Evolutionary conservation across 495 filamentous ascomycete genomes (phyloP), one percentile per base, ranked within the genome.

Genomic region (Aspergillus coremiiformis): DNA sequence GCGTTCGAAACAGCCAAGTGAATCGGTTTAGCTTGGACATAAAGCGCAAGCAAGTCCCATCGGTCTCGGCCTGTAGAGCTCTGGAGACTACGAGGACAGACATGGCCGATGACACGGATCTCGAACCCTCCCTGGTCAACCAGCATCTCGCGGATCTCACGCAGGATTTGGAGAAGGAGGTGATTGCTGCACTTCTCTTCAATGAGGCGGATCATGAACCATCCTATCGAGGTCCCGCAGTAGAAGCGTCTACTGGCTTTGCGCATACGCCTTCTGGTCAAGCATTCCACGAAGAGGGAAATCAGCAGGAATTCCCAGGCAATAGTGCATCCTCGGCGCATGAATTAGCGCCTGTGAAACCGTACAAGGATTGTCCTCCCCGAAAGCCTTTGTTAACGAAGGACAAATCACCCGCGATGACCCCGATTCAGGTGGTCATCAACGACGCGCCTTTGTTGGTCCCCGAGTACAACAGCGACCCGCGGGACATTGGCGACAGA

Each of bases 1-100:
- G 47, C 19, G 14, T 17, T 24, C 47, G 19, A n/a, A 12, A n/a
- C 6, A 6, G 30, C 19, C 32, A 35, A 35, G 37, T 2, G 37
- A 41, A 49, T 29, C 47, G 22, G 47, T 27, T 23, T 9, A 41
- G 27, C 24, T 43, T 39, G 49, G 15, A 6, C 24, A 43, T 51
- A 20, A 51, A 51, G 49, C 49, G 49, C 24, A 51, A 51, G 26
- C 37, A 22, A 26, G 39, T 43, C 5, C 39, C 49, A 6, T 15
- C 15, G 15, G 37, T 41, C 37, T 35, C 32, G 32, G 37, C 37
- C 6, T 6, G 37, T 21, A 41, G 19, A 6, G 15, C 37, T 20
- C 15, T 12, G 11, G 32, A 35, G 32, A 12, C 5, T 3, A 1
- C 12, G 12, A 12, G 2, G 14, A 17, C 37, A 19, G 37, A 19